Percentiles rank a stretch among this genome's conserved stretches.
Evolutionary conservation across 768 basidiomycete genomes (phyloP).

Genomic region (Lactarius deliciosus): DNA sequence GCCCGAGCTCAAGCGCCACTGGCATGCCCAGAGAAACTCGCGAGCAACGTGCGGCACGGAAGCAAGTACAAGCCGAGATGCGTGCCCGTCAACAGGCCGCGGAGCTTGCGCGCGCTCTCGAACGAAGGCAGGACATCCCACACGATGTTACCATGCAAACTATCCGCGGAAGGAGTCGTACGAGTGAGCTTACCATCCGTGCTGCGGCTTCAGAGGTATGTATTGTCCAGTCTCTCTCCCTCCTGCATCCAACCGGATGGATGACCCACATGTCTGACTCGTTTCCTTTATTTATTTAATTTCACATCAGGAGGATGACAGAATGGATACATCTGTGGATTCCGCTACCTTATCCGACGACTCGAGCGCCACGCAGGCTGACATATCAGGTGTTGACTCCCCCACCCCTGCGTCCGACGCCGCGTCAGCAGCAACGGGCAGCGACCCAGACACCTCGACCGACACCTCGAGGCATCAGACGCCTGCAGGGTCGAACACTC

Average conservation of each 20-base stretch:
- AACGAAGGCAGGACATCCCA: slow-evolving; percentile 42
- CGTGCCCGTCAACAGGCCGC: slow-evolving; percentile 61
- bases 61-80: slow-evolving; percentile 54
- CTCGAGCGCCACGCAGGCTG: slow-evolving; percentile 22
- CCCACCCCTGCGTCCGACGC: slow-evolving; percentile 26
- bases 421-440: slow-evolving; percentile 39
- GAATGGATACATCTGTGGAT: slow-evolving; percentile 28
- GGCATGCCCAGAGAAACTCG: slow-evolving; percentile 72
- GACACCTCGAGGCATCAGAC: slow-evolving; percentile 62
- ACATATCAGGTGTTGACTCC: slow-evolving; percentile 25
- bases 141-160: slow-evolving; percentile 20
- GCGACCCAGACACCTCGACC: slow-evolving; percentile 61
- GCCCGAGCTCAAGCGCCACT: slow-evolving; percentile 73
- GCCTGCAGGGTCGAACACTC: slow-evolving; percentile 57
- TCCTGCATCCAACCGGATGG: neutral
- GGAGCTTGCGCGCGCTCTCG: slow-evolving; percentile 57
- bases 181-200: slow-evolving; percentile 12
- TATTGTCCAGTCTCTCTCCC: neutral
- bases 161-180: slow-evolving; percentile 25
- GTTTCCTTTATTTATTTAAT: neutral
- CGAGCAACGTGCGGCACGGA: slow-evolving; percentile 66
- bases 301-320: slow-evolving; percentile 32
- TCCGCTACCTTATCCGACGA: slow-evolving; percentile 26
- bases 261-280: slow-evolving; percentile 8
- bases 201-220: slow-evolving; percentile 17